Base-by-base conservation (phyloP, 2,329 filamentous ascomycete species). In the Chrysosporium keratinophilum region DNA sequence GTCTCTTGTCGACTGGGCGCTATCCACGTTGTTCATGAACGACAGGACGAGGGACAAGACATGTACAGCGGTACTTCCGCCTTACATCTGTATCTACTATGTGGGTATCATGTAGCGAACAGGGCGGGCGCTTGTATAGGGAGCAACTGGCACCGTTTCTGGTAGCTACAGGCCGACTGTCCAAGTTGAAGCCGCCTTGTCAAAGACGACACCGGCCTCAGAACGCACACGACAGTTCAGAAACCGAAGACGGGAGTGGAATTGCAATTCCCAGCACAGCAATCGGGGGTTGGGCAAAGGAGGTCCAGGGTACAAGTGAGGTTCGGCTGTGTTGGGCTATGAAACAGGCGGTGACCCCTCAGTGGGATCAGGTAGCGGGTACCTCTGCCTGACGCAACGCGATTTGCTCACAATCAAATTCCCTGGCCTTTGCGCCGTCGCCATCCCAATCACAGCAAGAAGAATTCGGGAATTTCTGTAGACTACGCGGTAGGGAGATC, bases 331-430 rank as follows among this genome's bases (percentile, higher is more conserved):
- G 53, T 53, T 54, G 53, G 55, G 56, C 53, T 34, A 50, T 50
- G 49, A 55, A 59, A 59, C 47, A 56, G 51, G 57, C 57, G 57
- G 57, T 59, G 57, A 59, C 57, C 54, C 56, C 57, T 57, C 55
- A 56, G 55, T 57, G 53, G 57, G 35, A 41, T 45, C 54, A 54
- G 48, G 56, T 54, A 54, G 46, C 55, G 53, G 57, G 54, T 56
- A 57, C 51, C 15, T 50, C 45, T 59, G 57, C 57, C 57, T 57
- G 54, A 59, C 56, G 50, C 50, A 56, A 57, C 53, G 52, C 56
- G 35, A 57, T 57, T 57, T 55, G 56, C 45, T 46, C 48, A 41
- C 20, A 11, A 35, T 47, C 33, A 17, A 31, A 44, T 42, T 51
- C 52, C 41, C 23, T 28, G n/a, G n/a, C n/a, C n/a, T n/a, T n/a